These are phyloP conservation scores for Ganoderma sinense DNA, from an alignment of 1,284 basidiomycete genomes.

Conservation along the genomic window DNA sequence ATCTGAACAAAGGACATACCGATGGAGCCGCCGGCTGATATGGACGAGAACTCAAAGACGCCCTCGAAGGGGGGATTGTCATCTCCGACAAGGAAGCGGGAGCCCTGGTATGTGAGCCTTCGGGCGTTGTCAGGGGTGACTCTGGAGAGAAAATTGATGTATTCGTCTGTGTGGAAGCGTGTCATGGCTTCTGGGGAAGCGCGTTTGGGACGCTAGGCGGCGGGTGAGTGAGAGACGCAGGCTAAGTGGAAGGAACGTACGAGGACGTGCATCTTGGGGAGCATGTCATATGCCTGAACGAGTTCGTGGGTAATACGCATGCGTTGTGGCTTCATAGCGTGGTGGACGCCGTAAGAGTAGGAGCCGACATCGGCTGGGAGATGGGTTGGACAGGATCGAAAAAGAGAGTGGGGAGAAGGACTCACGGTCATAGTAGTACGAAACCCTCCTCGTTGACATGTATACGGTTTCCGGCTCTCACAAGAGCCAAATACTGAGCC, in stretches of 20 bases:
- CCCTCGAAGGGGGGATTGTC: no score
- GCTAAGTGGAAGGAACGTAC: constrained; percentile 53
- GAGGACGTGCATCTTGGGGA: constrained; percentile 91
- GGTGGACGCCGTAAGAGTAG: no score
- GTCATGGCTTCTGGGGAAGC: no score
- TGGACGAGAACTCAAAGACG: no score
- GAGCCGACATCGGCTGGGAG: constrained; percentile 76
- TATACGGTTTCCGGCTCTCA: not conserved
- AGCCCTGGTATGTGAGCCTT: no score
- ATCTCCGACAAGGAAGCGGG: no score
- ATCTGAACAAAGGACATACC: constrained; percentile 48
- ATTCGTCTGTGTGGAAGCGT: no score
- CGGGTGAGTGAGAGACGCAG: not conserved
- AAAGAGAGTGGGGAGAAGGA: not conserved
- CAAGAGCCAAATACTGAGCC: not conserved
- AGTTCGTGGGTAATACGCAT: no score
- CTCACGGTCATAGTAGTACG: constrained; percentile 37
- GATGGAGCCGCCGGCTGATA: no score
- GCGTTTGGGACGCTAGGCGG: constrained; percentile 82
- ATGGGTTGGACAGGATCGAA: not conserved
- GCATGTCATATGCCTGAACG: constrained; percentile 89
- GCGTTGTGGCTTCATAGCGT: no score
- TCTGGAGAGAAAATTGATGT: no score
- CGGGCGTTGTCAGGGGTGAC: no score
- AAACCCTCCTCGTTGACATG: constrained; percentile 34